phyloP scores from a whole-genome alignment of 1,139 yeast genomes.

The Diutina pseudorugosa region DNA sequence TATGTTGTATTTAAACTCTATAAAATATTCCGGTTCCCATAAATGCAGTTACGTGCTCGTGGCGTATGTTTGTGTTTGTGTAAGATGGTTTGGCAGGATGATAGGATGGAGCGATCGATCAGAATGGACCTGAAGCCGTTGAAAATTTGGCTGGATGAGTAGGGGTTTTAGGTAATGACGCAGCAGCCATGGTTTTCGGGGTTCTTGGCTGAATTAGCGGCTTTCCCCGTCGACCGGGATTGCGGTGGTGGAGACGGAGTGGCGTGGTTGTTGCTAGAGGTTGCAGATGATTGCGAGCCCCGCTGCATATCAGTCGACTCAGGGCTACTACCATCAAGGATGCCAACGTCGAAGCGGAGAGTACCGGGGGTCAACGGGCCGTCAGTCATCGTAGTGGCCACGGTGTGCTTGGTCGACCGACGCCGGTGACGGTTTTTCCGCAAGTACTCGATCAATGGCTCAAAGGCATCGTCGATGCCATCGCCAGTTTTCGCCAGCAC shows the following conservation, averaged over 20 bases:
- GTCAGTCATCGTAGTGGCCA: neutral
- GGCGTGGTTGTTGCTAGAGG: too few species aligned
- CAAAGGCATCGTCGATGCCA: constrained; percentile 18
- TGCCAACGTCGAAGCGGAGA: neutral
- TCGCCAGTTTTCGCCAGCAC: neutral
- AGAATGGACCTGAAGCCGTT: too few species aligned
- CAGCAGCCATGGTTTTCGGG: neutral
- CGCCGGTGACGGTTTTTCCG: neutral
- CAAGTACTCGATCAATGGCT: constrained; percentile 8
- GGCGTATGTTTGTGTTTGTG: neutral
- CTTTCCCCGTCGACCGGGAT: neutral
- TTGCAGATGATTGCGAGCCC: neutral
- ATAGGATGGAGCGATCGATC: too few species aligned
- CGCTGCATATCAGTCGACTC: too few species aligned
- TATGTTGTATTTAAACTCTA: neutral
- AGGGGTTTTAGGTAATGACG: neutral
- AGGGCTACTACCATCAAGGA: neutral
- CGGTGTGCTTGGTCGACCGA: neutral
- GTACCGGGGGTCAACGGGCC: neutral
- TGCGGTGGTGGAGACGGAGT: too few species aligned
- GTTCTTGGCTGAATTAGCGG: neutral
- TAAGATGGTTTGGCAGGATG: too few species aligned
- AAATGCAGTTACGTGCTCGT: neutral
- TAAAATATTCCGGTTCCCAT: neutral
- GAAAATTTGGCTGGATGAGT: too few species aligned